Conservation (phyloP, 2,329 filamentous ascomycete genomes). For the Pseudogymnoascus sp. region DNA sequence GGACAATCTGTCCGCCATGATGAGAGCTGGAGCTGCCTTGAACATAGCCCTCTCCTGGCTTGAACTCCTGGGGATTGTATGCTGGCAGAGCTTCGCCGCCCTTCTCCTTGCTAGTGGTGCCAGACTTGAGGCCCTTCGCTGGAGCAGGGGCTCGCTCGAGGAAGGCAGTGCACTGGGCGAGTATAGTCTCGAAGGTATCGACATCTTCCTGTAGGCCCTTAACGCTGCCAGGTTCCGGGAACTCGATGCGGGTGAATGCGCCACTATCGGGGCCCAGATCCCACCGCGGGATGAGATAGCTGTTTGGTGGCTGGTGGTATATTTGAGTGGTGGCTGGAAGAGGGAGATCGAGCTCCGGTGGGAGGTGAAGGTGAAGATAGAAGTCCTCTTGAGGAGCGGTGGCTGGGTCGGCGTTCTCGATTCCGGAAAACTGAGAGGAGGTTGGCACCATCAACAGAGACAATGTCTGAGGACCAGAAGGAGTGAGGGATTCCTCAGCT, state of each 20-base stretch:
- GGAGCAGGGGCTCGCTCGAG: conserved; percentile 67
- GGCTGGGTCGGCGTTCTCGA: conserved; percentile 44
- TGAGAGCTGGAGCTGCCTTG: conserved; percentile 49
- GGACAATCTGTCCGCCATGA: conserved; percentile 70
- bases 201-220: conserved; percentile 79
- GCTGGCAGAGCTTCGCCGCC: conserved; percentile 32
- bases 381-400: conserved; percentile 74
- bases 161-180: conserved; percentile 96
- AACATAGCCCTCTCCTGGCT: conserved; percentile 70
- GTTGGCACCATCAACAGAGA: conserved; percentile 95
- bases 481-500: conserved; percentile 71
- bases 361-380: conserved; percentile 90
- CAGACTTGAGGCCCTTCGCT: conserved; percentile 11
- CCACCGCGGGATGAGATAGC: conserved; percentile 93
- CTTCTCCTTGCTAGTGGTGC: conserved; percentile 21
- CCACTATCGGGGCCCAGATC: conserved; percentile 81
- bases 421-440: conserved; percentile 54
- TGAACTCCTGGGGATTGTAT: conserved; percentile 78
- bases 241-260: conserved; percentile 88
- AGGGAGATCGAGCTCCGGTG: conserved; percentile 87
- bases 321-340: conserved; percentile 94
- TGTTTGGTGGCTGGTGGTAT: conserved; percentile 86
- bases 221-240: conserved; percentile 64
- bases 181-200: conserved; percentile 93
- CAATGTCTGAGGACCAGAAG: conserved; percentile 79